Percentiles rank a stretch among this genome's conserved stretches.
These are phyloP conservation scores for Xylaria sp. DNA, from an alignment of 2,329 filamentous ascomycete genomes.

Conservation along the genomic window DNA sequence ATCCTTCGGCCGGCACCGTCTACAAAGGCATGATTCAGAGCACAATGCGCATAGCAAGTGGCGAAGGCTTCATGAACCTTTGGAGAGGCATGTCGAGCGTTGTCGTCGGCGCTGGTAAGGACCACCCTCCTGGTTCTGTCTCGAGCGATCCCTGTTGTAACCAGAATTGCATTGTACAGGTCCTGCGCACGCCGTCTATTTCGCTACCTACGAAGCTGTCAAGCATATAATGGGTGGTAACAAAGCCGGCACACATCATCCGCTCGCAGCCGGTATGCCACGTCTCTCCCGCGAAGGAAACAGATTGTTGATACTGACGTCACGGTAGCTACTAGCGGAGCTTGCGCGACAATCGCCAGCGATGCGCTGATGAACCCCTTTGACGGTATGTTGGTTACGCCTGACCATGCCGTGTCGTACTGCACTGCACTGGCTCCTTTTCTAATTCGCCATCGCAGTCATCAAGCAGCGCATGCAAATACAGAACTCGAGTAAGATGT, in stretches of 20 bases:
- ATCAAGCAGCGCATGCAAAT: slow-evolving; percentile 99
- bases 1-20: slow-evolving; percentile 80
- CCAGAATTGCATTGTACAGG: slow-evolving; percentile 61
- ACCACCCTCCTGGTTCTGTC: neutral
- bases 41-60: slow-evolving; percentile 88
- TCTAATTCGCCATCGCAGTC: slow-evolving; percentile 63
- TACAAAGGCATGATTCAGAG: slow-evolving; percentile 93
- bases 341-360: slow-evolving; percentile 93
- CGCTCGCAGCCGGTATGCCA: slow-evolving; percentile 83
- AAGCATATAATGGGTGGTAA: slow-evolving; percentile 98
- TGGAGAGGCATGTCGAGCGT: slow-evolving; percentile 98
- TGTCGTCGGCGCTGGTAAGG: slow-evolving; percentile 88
- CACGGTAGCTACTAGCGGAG: slow-evolving; percentile 82
- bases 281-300: slow-evolving; percentile 4
- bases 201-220: slow-evolving; percentile 96
- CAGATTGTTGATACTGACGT: slow-evolving; percentile 26
- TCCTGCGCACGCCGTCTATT: slow-evolving; percentile 97
- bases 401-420: neutral
- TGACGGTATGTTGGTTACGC: slow-evolving; percentile 73
- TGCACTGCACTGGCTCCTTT: slow-evolving; percentile 5
- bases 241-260: slow-evolving; percentile 85
- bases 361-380: slow-evolving; percentile 99
- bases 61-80: slow-evolving; percentile 88
- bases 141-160: slow-evolving; percentile 13
- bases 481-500: slow-evolving; percentile 87